These are phyloP conservation scores for Pyrenophora seminiperda DNA, from an alignment of 2,329 filamentous ascomycete genomes.

Conservation along the genomic window DNA sequence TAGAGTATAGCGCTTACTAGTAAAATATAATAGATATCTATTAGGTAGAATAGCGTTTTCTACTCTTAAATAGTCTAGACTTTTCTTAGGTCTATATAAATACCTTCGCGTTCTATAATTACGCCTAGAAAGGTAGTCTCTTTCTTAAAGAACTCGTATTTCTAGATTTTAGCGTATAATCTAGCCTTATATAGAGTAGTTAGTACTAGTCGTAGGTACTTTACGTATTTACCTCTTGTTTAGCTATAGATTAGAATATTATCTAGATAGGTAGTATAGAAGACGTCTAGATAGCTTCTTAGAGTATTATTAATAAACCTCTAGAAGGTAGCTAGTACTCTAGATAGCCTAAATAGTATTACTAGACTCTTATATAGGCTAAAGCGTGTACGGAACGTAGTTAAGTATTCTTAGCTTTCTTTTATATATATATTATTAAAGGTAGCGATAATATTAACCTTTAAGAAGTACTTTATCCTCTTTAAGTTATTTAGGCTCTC, in stretches of 20 bases:
- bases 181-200: background rate
- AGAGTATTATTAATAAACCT: constrained; percentile 2
- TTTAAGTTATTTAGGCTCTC: background rate
- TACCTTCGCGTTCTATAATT: background rate
- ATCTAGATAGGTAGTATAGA: background rate
- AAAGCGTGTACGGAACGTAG: background rate
- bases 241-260: background rate
- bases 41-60: background rate
- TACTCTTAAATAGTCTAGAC: background rate
- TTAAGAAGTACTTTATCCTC: background rate
- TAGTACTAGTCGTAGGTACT: background rate
- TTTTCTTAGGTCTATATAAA: background rate
- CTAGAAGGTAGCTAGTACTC: background rate
- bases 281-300: background rate
- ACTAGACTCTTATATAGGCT: background rate
- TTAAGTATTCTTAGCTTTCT: background rate
- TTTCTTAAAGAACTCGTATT: background rate
- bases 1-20: too few species aligned
- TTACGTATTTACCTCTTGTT: background rate
- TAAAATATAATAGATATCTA: too few species aligned
- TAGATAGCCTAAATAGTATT: background rate
- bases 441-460: background rate
- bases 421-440: background rate
- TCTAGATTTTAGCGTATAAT: background rate
- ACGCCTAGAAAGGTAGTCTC: background rate